A percentile compares a stretch with the other conserved stretches of the same genome.
Evolutionary conservation across 805 yeast genomes (phyloP).

Genomic region (Candida vartiovaarae): DNA sequence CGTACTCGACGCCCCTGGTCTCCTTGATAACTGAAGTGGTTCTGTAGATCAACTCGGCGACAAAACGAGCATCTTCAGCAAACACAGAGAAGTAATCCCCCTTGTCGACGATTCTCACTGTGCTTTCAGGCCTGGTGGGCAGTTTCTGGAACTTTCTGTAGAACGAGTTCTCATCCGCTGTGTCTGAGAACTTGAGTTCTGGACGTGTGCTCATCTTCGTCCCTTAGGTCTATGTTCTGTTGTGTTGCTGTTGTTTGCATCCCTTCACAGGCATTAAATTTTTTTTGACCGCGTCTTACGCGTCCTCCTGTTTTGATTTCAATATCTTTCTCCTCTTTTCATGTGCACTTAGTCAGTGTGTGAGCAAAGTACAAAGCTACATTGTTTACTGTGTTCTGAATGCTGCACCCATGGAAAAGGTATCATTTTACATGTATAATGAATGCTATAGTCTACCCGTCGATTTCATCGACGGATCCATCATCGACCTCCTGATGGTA

Average conservation of each 20-base stretch:
- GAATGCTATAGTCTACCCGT: background rate
- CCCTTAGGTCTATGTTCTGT: background rate
- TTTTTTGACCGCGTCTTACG: background rate
- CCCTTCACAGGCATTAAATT: background rate
- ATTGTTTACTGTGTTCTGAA: too few relatives aligned
- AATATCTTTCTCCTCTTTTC: too few relatives aligned
- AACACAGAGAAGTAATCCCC: constrained; percentile 76
- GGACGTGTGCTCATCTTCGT: constrained; percentile 34
- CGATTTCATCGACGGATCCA: constrained; percentile 2
- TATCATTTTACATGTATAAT: too few relatives aligned
- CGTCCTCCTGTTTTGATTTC: background rate
- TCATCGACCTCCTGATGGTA: constrained; percentile 35
- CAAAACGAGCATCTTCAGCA: constrained; percentile 68
- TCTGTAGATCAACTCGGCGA: constrained; percentile 79
- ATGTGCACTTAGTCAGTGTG: too few relatives aligned
- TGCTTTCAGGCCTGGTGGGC: constrained; percentile 38
- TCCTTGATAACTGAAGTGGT: constrained; percentile 76
- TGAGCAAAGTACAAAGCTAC: too few relatives aligned
- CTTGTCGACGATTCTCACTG: constrained; percentile 71
- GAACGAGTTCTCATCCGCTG: constrained; percentile 41
- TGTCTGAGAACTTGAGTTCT: constrained; percentile 50
- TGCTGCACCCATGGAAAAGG: too few relatives aligned
- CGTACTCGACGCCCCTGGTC: constrained; percentile 47
- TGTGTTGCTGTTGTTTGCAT: background rate
- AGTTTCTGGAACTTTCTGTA: constrained; percentile 41